Evolutionary conservation across 345 rosid genomes (phyloP).

Genomic region (Salix koriyanagi): DNA sequence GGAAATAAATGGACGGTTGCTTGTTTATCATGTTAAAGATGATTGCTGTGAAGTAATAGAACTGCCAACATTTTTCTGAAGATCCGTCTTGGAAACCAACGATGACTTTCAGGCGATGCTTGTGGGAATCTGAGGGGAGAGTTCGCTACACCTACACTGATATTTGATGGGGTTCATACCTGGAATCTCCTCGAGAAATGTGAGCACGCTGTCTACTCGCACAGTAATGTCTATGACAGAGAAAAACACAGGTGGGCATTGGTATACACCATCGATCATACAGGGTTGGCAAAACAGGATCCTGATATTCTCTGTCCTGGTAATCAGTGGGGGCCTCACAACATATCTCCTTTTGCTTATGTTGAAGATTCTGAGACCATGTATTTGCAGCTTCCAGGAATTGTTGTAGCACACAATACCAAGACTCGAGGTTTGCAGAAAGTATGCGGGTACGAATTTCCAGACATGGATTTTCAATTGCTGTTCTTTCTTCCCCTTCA

Average conservation of each 20-base stretch:
- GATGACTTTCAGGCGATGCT: constrained; percentile 9
- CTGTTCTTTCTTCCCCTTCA: constrained; percentile 16
- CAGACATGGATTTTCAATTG: not conserved
- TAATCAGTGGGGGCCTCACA: not conserved
- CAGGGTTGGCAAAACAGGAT: not conserved
- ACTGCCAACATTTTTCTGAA: not conserved
- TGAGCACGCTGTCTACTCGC: constrained; percentile 8
- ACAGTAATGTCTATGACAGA: not conserved
- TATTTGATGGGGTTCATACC: constrained; percentile 16
- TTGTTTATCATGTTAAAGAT: constrained; percentile 9
- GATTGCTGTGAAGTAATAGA: constrained; percentile 2
- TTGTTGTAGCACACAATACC: constrained; percentile 14
- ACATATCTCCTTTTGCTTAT: constrained; percentile 10
- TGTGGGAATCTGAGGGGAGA: constrained; percentile 20
- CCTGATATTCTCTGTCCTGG: not conserved
- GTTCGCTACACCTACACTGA: constrained; percentile 17
- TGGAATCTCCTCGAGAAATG: constrained; percentile 18
- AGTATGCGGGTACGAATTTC: constrained; percentile 5
- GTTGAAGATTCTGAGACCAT: constrained; percentile 9
- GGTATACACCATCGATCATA: constrained; percentile 4
- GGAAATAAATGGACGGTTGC: constrained; percentile 15
- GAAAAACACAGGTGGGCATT: constrained; percentile 16
- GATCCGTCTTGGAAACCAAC: constrained; percentile 12
- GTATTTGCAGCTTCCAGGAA: constrained; percentile 15
- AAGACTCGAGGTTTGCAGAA: not conserved